Percentiles rank a stretch among this genome's conserved stretches.
phyloP scores from a whole-genome alignment of 2,329 filamentous ascomycete genomes.

The Mycocentrospora acerina region DNA sequence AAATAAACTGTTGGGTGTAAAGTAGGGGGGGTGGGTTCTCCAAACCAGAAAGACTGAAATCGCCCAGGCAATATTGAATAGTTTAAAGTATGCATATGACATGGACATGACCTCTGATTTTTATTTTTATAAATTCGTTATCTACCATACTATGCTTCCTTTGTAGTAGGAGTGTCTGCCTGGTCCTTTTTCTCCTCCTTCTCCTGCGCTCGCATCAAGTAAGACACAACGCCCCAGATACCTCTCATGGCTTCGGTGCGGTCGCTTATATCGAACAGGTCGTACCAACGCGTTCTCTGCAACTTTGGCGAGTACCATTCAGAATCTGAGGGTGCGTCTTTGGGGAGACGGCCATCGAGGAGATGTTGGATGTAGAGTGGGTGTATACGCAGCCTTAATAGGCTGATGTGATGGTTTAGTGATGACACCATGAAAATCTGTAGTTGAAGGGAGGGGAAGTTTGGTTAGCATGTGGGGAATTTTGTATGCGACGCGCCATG shows the following conservation, averaged over 20 bases:
- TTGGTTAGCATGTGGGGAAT: too few relatives aligned
- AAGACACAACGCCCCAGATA: slow-evolving; percentile 60
- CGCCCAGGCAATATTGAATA: too few relatives aligned
- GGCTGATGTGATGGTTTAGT: slow-evolving; percentile 63
- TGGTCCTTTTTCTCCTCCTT: slow-evolving; percentile 7
- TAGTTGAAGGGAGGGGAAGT: too few relatives aligned
- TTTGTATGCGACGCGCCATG: slow-evolving; percentile 1
- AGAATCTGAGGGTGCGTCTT: slow-evolving; percentile 23
- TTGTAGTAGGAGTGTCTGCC: slow-evolving; percentile 6
- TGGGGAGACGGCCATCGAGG: slow-evolving; percentile 44
- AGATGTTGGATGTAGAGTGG: slow-evolving; percentile 58
- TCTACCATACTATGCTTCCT: slow-evolving; percentile 4
- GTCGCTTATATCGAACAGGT: slow-evolving; percentile 57
- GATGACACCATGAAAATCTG: slow-evolving; percentile 64
- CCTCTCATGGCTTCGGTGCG: slow-evolving; percentile 58
- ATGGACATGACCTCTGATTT: too few relatives aligned
- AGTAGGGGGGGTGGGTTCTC: too few relatives aligned
- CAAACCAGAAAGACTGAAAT: too few relatives aligned
- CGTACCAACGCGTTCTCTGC: slow-evolving; percentile 60
- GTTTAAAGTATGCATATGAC: too few relatives aligned
- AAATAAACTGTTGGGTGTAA: too few relatives aligned
- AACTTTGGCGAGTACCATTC: slow-evolving; percentile 56
- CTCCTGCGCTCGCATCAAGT: slow-evolving; percentile 43
- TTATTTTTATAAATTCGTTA: too few relatives aligned
- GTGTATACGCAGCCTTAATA: slow-evolving; percentile 61